These are phyloP conservation scores for Cocos nucifera DNA, from an alignment of 176 grass and related monocot species.

Conservation along the genomic window DNA sequence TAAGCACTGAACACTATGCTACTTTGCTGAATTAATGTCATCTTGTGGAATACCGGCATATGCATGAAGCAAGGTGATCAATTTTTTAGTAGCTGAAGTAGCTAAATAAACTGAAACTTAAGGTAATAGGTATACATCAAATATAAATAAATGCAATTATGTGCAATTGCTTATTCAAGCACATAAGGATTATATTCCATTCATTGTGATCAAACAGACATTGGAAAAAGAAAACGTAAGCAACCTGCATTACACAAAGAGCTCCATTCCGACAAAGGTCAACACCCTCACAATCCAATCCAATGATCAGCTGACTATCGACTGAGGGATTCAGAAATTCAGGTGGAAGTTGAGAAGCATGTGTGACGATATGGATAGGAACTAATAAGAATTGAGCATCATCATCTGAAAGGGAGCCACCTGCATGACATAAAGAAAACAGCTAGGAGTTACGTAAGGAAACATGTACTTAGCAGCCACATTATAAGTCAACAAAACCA, in stretches of 20 bases:
- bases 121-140: no score
- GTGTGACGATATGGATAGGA: slow-evolving; percentile 54
- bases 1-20: no score
- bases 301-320: slow-evolving; percentile 45
- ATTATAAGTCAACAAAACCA: no score
- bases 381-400: slow-evolving; percentile 30
- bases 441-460: background rate
- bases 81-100: no score
- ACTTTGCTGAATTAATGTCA: no score
- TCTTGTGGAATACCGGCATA: no score
- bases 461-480: background rate
- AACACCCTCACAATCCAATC: slow-evolving; percentile 94
- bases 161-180: no score
- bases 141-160: no score
- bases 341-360: slow-evolving; percentile 59
- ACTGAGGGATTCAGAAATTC: slow-evolving; percentile 83
- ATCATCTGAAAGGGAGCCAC: slow-evolving; percentile 30
- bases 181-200: no score
- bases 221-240: slow-evolving; percentile 11
- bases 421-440: background rate
- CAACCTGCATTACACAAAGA: slow-evolving; percentile 99
- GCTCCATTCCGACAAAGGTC: slow-evolving; percentile 77
- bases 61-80: no score
- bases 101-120: no score
- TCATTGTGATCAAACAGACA: background rate